Evolutionary conservation across 345 rosid species (phyloP), one percentile per base, ranked within the genome.

Genomic region (Diplotaxis tenuifolia): DNA sequence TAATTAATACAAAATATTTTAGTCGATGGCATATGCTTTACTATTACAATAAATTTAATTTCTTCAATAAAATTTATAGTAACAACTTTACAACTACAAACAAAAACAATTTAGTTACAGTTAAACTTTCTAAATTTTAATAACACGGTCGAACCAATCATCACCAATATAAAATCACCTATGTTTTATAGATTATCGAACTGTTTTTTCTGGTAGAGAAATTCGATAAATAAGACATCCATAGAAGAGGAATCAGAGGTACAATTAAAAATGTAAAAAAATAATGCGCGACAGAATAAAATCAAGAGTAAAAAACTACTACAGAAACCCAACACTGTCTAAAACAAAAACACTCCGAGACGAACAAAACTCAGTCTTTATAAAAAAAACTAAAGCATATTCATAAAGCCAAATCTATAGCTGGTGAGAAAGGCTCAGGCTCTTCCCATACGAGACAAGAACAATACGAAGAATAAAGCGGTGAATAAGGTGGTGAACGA

Each of bases 371-470:
- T 31, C 68, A 38, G 14, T 31, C 47, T 31, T 50, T 7, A 60
- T 23, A 60, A 16, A 54, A 56, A 25, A 18, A 6, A n/a, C 50
- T 18, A 4, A 75, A 50, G 45, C 45, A 67, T 50, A 59, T 56
- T n/a, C 73, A 75, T 31, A 66, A n/a, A 65, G 66, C 66, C 58
- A 22, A 65, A 65, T 65, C 65, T 42, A 20, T 52, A 65, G 22
- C 22, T 25, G 7, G 62, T 60, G 62, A 59, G 54, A 36, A 72
- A 42, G 60, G 52, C n/a, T 40, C 7, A 21, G 38, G 21, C 4
- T 40, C 29, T 28, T 38, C 23, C 68, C 45, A 65, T 4, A 57
- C 65, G 16, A 7, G 52, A 62, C 5, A 7, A 36, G 57, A 77
- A 49, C 58, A 71, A 50, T n/a, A 58, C 25, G 61, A 75, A 25